These are phyloP conservation scores for Pyrenochaeta sp. DNA, from an alignment of 2,329 filamentous ascomycete genomes.

Conservation along the genomic window DNA sequence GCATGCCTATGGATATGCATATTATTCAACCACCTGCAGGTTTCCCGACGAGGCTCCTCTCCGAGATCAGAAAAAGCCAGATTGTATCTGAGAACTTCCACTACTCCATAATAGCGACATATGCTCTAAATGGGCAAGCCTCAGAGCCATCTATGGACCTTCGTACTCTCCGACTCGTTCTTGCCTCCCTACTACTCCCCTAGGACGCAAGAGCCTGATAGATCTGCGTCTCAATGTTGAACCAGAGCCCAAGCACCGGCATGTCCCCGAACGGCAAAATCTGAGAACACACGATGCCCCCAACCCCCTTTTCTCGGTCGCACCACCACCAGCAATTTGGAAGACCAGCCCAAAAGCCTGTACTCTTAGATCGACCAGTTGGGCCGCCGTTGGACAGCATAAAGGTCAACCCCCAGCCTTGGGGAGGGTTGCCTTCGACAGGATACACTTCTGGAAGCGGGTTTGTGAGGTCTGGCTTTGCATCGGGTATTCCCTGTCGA, in stretches of 20 bases:
- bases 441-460: slow-evolving; percentile 59
- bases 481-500: slow-evolving; percentile 53
- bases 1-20: too few relatives aligned
- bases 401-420: slow-evolving; percentile 70
- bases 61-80: too few relatives aligned
- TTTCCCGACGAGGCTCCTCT: too few relatives aligned
- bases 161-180: too few relatives aligned
- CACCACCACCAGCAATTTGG: slow-evolving; percentile 68
- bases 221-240: slow-evolving; percentile 31
- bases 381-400: slow-evolving; percentile 54
- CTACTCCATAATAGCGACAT: too few relatives aligned
- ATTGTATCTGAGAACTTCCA: too few relatives aligned
- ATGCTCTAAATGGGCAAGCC: too few relatives aligned
- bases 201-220: slow-evolving; percentile 22
- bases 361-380: slow-evolving; percentile 44
- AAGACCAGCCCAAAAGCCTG: slow-evolving; percentile 66
- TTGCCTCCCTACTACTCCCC: too few relatives aligned
- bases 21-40: too few relatives aligned
- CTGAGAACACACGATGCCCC: slow-evolving; percentile 42
- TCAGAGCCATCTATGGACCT: too few relatives aligned
- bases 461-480: slow-evolving; percentile 61
- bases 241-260: slow-evolving; percentile 33
- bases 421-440: slow-evolving; percentile 55
- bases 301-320: slow-evolving; percentile 66
- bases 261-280: slow-evolving; percentile 39